Evolutionary conservation across 208 protist species (phyloP).

Genomic region (Willaertia magna): DNA sequence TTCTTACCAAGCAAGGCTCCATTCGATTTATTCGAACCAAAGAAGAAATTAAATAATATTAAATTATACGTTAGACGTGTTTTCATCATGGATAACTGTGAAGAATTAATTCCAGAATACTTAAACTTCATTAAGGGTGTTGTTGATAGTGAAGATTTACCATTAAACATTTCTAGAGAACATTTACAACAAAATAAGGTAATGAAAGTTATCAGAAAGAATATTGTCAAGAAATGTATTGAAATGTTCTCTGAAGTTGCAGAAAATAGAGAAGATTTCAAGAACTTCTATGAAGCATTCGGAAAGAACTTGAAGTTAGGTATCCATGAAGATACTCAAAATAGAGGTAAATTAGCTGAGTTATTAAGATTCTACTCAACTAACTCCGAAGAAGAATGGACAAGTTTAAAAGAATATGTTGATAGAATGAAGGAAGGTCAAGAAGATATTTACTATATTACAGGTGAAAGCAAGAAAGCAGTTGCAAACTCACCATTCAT

Average conservation of each 20-base stretch:
- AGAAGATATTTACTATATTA: constrained; percentile 98
- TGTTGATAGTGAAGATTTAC: constrained; percentile 94
- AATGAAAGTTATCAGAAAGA: constrained; percentile 94
- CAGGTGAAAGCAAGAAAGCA: constrained; percentile 73
- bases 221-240: constrained; percentile 92
- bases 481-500: constrained; percentile 88
- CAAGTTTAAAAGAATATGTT: constrained; percentile 89
- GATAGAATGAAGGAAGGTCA: constrained; percentile 88
- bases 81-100: constrained; percentile 97
- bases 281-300: constrained; percentile 95
- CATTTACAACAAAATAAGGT: constrained; percentile 96
- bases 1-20: constrained; percentile 87
- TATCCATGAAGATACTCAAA: constrained; percentile 89
- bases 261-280: constrained; percentile 93
- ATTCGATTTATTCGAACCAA: constrained; percentile 93
- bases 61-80: constrained; percentile 89
- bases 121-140: constrained; percentile 91
- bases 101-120: constrained; percentile 92
- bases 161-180: constrained; percentile 97
- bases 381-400: constrained; percentile 69
- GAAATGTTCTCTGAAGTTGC: constrained; percentile 88
- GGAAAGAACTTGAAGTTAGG: constrained; percentile 94
- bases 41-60: constrained; percentile 83
- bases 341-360: constrained; percentile 82
- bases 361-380: constrained; percentile 83